A percentile compares a stretch with the other conserved stretches of the same genome.
Evolutionary conservation across 176 grass and related monocot species (phyloP).

Genomic region (Puya raimondii): DNA sequence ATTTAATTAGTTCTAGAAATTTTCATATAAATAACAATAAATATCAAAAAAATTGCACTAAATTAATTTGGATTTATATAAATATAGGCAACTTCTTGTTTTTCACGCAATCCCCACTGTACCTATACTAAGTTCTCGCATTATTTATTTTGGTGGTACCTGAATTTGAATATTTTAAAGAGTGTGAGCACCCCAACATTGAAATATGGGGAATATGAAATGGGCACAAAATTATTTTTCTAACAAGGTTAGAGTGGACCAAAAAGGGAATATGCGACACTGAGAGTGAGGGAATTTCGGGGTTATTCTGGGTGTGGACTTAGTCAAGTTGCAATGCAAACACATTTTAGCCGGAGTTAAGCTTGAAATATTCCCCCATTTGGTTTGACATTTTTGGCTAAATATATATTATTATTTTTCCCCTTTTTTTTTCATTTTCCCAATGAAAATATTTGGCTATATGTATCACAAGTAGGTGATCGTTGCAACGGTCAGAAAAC

Average conservation of each 20-base stretch:
- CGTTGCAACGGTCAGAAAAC: no score
- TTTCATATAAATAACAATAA: no score
- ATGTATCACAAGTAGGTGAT: no score
- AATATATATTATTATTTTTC: not conserved
- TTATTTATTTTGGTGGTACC: not conserved
- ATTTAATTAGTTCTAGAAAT: no score
- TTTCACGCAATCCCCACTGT: not conserved
- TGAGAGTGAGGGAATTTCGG: not conserved
- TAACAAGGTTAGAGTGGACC: not conserved
- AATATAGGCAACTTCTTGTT: not conserved
- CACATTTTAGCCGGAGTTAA: not conserved
- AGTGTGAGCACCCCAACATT: not conserved
- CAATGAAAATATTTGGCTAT: no score
- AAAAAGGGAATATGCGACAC: conserved; percentile 12
- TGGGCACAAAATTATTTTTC: not conserved
- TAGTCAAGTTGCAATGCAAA: not conserved
- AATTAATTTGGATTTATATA: no score
- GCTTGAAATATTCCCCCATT: not conserved
- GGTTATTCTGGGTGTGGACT: conserved; percentile 1
- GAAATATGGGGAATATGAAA: not conserved
- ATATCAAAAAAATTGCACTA: no score
- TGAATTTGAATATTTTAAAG: not conserved
- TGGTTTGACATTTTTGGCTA: not conserved
- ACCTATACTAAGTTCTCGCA: no score
- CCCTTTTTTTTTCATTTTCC: no score